Conservation (phyloP, 202 grass and related monocot genomes). For the Zizania palustris region DNA sequence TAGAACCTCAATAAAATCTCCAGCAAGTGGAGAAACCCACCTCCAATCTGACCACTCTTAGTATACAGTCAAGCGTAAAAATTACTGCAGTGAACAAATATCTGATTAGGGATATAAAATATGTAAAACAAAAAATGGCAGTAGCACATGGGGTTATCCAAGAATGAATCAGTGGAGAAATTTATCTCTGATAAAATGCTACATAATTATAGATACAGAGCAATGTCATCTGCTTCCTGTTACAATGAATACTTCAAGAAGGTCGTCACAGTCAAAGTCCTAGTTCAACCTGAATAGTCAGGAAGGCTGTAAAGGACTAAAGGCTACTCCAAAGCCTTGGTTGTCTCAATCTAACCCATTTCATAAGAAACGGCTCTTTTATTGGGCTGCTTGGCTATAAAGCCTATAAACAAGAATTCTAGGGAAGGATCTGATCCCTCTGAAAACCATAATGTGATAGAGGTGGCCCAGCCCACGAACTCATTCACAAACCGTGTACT, state of each 20-base stretch:
- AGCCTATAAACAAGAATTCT: neutral
- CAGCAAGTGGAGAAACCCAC: constrained; percentile 9
- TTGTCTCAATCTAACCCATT: neutral
- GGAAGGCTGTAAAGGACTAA: neutral
- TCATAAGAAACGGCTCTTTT: neutral
- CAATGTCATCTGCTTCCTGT: neutral
- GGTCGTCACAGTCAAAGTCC: neutral
- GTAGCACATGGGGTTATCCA: constrained; percentile 13
- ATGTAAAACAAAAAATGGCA: constrained; percentile 19
- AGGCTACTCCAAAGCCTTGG: neutral
- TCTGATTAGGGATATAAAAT: constrained; percentile 15
- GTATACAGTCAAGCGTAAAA: constrained; percentile 13
- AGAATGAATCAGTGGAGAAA: constrained; percentile 26
- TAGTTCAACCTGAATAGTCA: neutral
- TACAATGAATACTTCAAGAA: neutral
- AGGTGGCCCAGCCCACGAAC: neutral
- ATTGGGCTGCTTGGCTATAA: neutral
- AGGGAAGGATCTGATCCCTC: neutral
- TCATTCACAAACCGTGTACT: neutral
- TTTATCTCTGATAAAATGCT: neutral
- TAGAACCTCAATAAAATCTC: constrained; percentile 4
- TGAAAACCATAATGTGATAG: neutral
- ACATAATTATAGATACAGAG: neutral
- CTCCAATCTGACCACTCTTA: constrained; percentile 23
- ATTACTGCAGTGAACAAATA: constrained; percentile 47